Base-by-base conservation (phyloP, 2,329 filamentous ascomycete genomes). In the Sclerotinia nivalis region DNA sequence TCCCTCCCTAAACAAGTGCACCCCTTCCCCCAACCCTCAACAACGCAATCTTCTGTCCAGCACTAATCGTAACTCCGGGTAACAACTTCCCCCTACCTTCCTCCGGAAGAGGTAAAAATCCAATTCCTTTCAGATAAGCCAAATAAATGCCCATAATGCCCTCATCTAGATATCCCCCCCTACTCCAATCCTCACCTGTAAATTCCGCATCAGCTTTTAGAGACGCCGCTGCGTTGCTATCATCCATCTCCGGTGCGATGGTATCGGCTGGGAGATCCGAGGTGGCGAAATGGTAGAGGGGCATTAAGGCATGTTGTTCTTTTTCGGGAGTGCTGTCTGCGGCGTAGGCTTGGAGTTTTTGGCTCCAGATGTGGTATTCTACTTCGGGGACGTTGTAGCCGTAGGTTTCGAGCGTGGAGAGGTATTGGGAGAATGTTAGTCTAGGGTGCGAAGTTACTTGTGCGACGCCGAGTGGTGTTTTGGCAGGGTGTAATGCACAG, bases 381-480 rank as follows among this genome's bases (percentile, higher is more conserved):
- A 91, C 85, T 72, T 89, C 84, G 0, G 90, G 88, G 0, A 89
- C 86, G 37, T 84, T 78, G 80, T 93, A 97, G 37, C 93, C 93
- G 78, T 92, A 96, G 28, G 83, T 84, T 77, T 90, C 85, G 10
- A 97, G 83, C 0, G 86, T 83, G 28, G 86, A 85, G n/a, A 96
- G 84, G 80, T 89, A 97, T 78, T 93, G 85, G 80, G 91, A 93
- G 84, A 94, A 90, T 2, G 88, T 88, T 54, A 96, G 85, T 22
- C 93, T 85, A 2, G 93, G 93, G 79, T 94, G 92, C 3, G 87
- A 87, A 1, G 93, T 96, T 61, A 96, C 89, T 74, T 97, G 93
- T 1, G 88, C 86, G 7, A 97, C 92, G 71, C 86, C 83, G 4
- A 77, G 54, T 1, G 72, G 69, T 20, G 61, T 72, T 43, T 70